phyloP scores from a whole-genome alignment of 2,329 filamentous ascomycete species.

The Aureobasidium melanogenum region DNA sequence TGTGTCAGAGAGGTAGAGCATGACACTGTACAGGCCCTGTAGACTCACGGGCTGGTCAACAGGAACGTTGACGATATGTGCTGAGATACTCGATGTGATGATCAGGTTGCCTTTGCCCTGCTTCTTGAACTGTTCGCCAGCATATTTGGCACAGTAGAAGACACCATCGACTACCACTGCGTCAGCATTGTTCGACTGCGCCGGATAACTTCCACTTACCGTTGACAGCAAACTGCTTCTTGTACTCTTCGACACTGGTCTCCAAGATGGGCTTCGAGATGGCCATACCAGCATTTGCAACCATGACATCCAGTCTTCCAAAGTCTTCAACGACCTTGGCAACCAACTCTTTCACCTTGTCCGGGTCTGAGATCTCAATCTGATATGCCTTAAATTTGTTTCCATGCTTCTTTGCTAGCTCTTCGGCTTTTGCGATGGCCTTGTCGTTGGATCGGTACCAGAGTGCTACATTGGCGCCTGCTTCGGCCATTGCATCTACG shows the following conservation, averaged over 20 bases:
- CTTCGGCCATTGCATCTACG: constrained; percentile 29
- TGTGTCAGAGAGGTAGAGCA: background rate
- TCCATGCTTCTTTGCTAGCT: constrained; percentile 14
- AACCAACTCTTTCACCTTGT: constrained; percentile 26
- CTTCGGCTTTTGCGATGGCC: constrained; percentile 13
- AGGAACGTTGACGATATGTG: constrained; percentile 28
- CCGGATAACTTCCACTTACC: constrained; percentile 25
- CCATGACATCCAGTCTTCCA: constrained; percentile 34
- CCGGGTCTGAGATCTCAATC: constrained; percentile 18
- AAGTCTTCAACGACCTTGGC: constrained; percentile 31
- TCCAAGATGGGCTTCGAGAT: constrained; percentile 49
- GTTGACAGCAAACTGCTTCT: constrained; percentile 46
- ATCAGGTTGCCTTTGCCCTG: constrained; percentile 43
- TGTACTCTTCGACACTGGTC: constrained; percentile 44
- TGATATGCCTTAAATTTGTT: constrained; percentile 15
- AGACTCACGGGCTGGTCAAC: constrained; percentile 44
- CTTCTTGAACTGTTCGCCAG: constrained; percentile 32
- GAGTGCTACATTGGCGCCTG: constrained; percentile 29
- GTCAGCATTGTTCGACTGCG: background rate
- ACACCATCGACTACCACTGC: constrained; percentile 26
- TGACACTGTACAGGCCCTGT: background rate
- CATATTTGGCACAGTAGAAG: constrained; percentile 35
- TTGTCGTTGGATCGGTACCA: constrained; percentile 25
- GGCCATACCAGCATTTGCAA: constrained; percentile 41
- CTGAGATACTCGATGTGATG: constrained; percentile 31